These are phyloP conservation scores for Dentipellis sp. DNA, from an alignment of 768 basidiomycete species.

Conservation along the genomic window DNA sequence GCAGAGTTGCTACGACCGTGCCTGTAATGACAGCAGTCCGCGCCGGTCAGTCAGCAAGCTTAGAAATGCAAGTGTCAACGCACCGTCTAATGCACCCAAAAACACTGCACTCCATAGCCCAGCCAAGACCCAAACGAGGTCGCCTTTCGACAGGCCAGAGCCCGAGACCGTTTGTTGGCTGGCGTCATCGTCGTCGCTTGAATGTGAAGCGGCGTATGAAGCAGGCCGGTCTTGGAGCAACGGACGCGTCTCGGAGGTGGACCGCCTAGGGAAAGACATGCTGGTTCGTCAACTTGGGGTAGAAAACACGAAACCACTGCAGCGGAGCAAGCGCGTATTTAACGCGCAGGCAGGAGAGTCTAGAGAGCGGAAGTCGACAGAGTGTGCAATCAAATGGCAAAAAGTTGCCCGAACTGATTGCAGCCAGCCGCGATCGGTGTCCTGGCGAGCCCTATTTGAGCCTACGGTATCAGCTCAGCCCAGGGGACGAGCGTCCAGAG, in stretches of 20 bases:
- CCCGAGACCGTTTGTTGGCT: background rate
- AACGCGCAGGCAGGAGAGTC: no score
- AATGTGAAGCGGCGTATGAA: background rate
- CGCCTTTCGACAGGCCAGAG: conserved; percentile 28
- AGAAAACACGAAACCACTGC: no score
- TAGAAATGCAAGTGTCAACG: conserved; percentile 10
- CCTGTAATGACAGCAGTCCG: conserved; percentile 29
- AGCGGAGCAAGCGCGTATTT: no score
- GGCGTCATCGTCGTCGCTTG: background rate
- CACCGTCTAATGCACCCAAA: conserved; percentile 79
- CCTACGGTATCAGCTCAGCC: background rate
- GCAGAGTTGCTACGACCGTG: conserved; percentile 80
- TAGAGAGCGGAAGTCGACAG: no score
- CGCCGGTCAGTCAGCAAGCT: background rate
- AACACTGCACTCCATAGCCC: conserved; percentile 81
- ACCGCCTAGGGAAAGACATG: background rate
- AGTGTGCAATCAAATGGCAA: no score
- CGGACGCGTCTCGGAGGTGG: conserved; percentile 22
- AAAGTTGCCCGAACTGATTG: no score
- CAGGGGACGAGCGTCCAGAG: background rate
- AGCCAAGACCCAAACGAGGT: conserved; percentile 62
- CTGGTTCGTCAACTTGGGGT: no score
- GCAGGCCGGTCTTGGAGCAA: conserved; percentile 28
- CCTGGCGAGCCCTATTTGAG: background rate
- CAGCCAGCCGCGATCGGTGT: background rate